Base-by-base conservation (phyloP, 352 stramenopile species). In the Globisporangium acanthophoron region DNA sequence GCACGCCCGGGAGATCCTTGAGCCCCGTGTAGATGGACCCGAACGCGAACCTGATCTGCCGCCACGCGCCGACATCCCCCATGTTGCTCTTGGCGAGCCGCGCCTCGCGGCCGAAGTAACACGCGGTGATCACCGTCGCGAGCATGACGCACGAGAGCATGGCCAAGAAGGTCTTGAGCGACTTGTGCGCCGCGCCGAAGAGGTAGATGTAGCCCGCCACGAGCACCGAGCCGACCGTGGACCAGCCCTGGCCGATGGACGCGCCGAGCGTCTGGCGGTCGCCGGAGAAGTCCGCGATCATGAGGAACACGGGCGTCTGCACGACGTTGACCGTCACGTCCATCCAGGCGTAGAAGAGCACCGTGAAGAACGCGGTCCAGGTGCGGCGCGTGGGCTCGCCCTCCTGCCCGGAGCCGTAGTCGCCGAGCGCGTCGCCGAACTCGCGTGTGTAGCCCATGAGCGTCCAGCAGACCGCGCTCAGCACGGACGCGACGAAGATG, bases 211-310 rank as follows among this genome's bases (percentile, higher is more conserved):
- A 37, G 33, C 33, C 64, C 0, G 69, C 56, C 20, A 77, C 59
- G 16, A 72, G 13, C 15, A 77, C 61, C 12, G 56, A 61, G 7
- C 69, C 66, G 3, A 70, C 13, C 35, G 64, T 74, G n/a, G 62
- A 65, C 39, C 63, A 67, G 15, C 52, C 66, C 20, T 64, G 56
- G 1, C 56, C 66, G 5, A 77, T 57, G 16, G 58, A 56, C 16
- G 63, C 62, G 18, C 62, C 69, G 0, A 56, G 56, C 3, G 69
- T 73, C 44, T 77, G 69, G 29, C 69, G 66, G 37, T 77, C 56
- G n/a, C 69, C 69, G 1, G 33, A 37, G 33, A 37, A 37, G 33
- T 37, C 33, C 0, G 33, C 33, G 33, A 37, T 37, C 33, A 37
- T 6, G 33, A 37, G 33, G 33, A 37, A 37, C 33, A 37, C 33